Evolutionary conservation across 257 asterid genomes (phyloP).

Genomic region (Paraleonurus japonicus): DNA sequence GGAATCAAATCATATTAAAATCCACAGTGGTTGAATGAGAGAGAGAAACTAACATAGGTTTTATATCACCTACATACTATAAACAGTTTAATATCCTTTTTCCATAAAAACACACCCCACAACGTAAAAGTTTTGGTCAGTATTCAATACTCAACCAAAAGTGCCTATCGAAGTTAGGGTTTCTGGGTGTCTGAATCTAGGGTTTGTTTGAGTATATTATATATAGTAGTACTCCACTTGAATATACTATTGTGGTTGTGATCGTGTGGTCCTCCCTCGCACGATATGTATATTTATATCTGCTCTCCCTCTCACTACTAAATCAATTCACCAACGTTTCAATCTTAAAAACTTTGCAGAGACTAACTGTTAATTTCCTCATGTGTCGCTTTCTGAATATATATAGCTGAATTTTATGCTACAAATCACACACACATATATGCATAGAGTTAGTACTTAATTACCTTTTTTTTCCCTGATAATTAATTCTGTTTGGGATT

Average conservation of each 20-base stretch:
- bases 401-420: background rate
- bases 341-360: too few species aligned
- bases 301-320: background rate
- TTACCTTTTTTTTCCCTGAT: background rate
- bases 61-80: background rate
- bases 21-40: constrained; percentile 35
- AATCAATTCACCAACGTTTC: background rate
- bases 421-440: background rate
- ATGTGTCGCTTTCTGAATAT: constrained; percentile 23
- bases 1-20: constrained; percentile 24
- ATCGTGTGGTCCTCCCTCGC: constrained; percentile 33
- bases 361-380: background rate
- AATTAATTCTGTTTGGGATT: constrained; percentile 32
- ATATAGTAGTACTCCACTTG: background rate
- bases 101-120: background rate
- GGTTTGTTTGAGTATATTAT: constrained; percentile 28
- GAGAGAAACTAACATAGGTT: constrained; percentile 39
- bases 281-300: background rate
- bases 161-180: constrained; percentile 37
- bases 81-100: background rate
- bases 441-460: background rate
- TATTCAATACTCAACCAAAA: constrained; percentile 10
- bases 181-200: constrained; percentile 30
- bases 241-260: constrained; percentile 31
- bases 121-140: background rate